Evolutionary conservation across 1,139 yeast genomes (phyloP), one percentile per base, ranked within the genome.

Genomic region (Hanseniaspora uvarum): DNA sequence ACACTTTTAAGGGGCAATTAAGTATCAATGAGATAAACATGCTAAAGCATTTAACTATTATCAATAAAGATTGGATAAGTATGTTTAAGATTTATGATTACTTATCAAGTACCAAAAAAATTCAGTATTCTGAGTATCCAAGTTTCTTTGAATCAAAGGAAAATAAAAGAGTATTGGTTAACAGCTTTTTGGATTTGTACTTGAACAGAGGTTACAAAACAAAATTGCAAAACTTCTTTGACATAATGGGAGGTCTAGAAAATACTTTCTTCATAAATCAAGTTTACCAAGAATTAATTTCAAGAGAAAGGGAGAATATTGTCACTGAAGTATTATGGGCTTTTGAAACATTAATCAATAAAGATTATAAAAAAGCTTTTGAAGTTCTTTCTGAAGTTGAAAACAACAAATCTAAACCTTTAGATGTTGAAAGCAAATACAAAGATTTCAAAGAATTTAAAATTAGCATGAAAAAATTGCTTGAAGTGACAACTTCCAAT

Each of bases 321-420:
- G 19, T 34, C 16, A 7, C 34, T 30, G 48, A 50, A 19, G 28
- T 50, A 5, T 37, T 50, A 31, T 50, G 53, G 53, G 38, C 48
- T 36, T 50, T 43, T 50, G 53, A 50, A 50, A 50, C 53, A 6
- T 33, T 50, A 30, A 37, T 50, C 10, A 50, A 50, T 28, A 43
- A 50, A 16, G 40, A 50, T 19, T 50, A 36, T 30, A 36, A 28
- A 21, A 50, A 36, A 18, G 48, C 53, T 5, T 50, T 43, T 37
- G 23, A 43, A 36, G 33, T 38, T 8, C 34, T 50, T 7, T 28
- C 51, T 19, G 39, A 30, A 14, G 28, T 36, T 7, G 39, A 37
- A 16, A n/a, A 21, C 6, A 28, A 26, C 24, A 39, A 46, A 11
- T 14, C 16, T 10, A 18, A 21, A 5, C 10, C 14, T 31, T 12